Base-by-base conservation (phyloP, 176 grass and related monocot genomes). In the Oropetium thomaeum region DNA sequence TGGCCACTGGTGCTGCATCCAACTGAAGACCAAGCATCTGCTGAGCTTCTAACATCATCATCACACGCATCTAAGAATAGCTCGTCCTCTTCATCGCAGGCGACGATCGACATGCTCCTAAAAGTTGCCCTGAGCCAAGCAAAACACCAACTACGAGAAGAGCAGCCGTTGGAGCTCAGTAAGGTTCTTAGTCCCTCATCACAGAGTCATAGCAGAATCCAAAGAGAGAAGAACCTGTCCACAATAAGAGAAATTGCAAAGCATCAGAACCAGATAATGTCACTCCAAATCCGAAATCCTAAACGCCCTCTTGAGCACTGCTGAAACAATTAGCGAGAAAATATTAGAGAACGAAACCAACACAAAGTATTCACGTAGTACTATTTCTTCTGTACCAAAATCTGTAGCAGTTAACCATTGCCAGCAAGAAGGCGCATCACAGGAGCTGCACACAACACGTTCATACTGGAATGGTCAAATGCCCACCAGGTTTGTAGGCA, bases 1-100 rank as follows among this genome's bases (percentile, higher is more conserved):
- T 81, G 32, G 31, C 64, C 59, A 26, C 74, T 68, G 31, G 51
- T 75, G 68, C 61, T 84, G 32, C 73, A 58, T 9, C 44, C 73
- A 70, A 72, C 78, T 61, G 59, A 47, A 34, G 78, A 80, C 45
- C 69, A 74, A 31, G 84, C 27, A 53, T 65, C 65, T 34, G 28
- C 28, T 37, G 77, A 78, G 59, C 23, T 73, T 31, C 71, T 80
- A 35, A 40, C 43, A 45, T 81, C 60, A 58, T 90, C 81, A 29
- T 90, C 84, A 49, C 43, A 73, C 43, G 87, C 81, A 65, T 96
- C 92, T 20, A 87, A 87, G 51, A 96, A 84, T 32, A 44, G 58
- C 15, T 91, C 79, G 1, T 33, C 74, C 52, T 77, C 83, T 74
- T 66, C 64, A 53, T 87, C 92, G 10, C 31, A 71, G 23, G 72